phyloP scores from a whole-genome alignment of 2,329 filamentous ascomycete genomes.

The Fusarium sp. region DNA sequence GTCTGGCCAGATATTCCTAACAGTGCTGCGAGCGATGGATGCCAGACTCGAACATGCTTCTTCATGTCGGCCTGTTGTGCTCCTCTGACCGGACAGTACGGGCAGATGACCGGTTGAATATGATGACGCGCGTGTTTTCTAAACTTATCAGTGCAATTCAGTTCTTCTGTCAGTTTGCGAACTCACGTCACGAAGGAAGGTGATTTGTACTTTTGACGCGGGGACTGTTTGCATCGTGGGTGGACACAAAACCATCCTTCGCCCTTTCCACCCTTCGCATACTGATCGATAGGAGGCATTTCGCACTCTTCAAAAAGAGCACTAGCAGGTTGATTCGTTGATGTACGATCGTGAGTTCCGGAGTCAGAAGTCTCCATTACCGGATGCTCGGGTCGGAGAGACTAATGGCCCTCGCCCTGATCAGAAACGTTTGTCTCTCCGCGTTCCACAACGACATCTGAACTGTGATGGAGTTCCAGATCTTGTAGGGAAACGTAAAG shows the following conservation, averaged over 20 bases:
- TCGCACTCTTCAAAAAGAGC: not conserved
- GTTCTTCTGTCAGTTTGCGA: not conserved
- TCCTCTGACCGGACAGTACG: not conserved
- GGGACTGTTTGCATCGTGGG: not conserved
- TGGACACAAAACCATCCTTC: not conserved
- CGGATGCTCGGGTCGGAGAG: too few relatives aligned
- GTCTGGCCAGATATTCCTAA: not conserved
- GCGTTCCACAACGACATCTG: not conserved
- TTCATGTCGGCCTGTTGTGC: not conserved
- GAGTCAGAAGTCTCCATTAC: too few relatives aligned
- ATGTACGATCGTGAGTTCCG: not conserved
- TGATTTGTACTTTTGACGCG: not conserved
- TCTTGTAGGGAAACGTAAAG: constrained; percentile 1
- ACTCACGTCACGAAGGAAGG: not conserved
- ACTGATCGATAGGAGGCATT: not conserved
- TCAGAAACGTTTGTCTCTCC: too few relatives aligned
- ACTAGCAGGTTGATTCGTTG: not conserved
- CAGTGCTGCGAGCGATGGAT: not conserved
- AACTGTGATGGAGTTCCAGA: not conserved
- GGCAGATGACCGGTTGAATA: not conserved
- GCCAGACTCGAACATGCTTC: not conserved
- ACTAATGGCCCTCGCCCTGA: too few relatives aligned
- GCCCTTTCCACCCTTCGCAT: not conserved
- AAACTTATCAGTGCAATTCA: too few relatives aligned
- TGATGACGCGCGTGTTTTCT: constrained; percentile 5